Conservation (phyloP, 345 rosid species). For the Punica granatum region DNA sequence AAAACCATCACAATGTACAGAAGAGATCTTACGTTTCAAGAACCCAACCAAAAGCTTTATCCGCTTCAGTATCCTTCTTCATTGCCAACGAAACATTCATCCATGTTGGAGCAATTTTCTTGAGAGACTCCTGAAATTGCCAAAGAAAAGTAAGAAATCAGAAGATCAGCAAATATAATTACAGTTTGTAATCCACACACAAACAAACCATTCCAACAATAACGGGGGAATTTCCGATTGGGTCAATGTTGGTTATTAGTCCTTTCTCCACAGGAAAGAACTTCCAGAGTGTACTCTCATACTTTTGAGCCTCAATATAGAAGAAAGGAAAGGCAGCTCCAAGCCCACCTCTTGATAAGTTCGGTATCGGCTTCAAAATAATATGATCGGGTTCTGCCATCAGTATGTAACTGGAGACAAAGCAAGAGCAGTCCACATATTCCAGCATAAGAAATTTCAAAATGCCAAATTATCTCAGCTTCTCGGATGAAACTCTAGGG, state of each 20-base stretch:
- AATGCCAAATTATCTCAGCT: not conserved
- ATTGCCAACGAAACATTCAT: constrained; percentile 97
- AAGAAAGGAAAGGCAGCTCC: constrained; percentile 99
- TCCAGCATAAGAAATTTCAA: constrained; percentile 16
- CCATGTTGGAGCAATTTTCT: constrained; percentile 96
- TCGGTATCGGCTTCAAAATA: constrained; percentile 92
- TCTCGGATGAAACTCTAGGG: not conserved
- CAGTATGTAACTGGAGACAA: constrained; percentile 59
- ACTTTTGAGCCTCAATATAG: constrained; percentile 89
- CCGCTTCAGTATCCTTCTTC: constrained; percentile 96
- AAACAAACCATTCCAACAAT: constrained; percentile 67
- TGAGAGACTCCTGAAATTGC: constrained; percentile 46
- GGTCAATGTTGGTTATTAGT: constrained; percentile 71
- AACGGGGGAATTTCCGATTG: constrained; percentile 97
- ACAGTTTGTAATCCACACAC: constrained; percentile 2
- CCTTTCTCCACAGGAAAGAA: constrained; percentile 80
- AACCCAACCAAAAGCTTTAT: constrained; percentile 99
- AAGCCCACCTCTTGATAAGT: constrained; percentile 65
- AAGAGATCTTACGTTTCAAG: constrained; percentile 70
- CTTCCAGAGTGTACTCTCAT: constrained; percentile 62
- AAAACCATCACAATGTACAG: not conserved
- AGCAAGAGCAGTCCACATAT: constrained; percentile 7
- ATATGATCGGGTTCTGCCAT: constrained; percentile 98
- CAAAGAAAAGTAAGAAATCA: not conserved
- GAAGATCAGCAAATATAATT: not conserved